A percentile compares a stretch with the other conserved stretches of the same genome.
Conservation (phyloP, 805 yeast species). For the Priceomyces haplophilus region DNA sequence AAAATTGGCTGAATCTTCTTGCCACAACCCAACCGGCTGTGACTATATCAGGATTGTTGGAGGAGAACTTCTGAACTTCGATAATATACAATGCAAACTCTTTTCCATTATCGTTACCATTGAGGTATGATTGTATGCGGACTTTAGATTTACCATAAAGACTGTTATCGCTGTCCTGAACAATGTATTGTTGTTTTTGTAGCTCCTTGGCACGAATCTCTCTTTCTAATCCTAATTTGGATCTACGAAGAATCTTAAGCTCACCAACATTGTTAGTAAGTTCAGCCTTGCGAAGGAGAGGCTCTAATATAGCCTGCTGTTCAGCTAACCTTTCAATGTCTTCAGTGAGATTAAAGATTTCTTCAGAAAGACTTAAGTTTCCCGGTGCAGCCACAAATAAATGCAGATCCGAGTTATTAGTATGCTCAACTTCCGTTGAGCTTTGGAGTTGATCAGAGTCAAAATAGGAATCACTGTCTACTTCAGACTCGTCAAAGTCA, state of each 20-base stretch:
- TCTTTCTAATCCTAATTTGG: slow-evolving; percentile 60
- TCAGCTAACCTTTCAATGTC: slow-evolving; percentile 58
- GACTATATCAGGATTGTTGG: slow-evolving; percentile 39
- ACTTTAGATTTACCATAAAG: slow-evolving; percentile 65
- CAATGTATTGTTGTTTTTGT: slow-evolving; percentile 74
- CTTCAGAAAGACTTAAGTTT: slow-evolving; percentile 60
- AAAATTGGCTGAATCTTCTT: slow-evolving; percentile 82
- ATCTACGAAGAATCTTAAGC: slow-evolving; percentile 62
- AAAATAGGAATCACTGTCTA: slow-evolving; percentile 31
- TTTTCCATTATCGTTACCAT: slow-evolving; percentile 53
- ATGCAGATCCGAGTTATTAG: slow-evolving; percentile 22
- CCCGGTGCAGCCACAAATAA: slow-evolving; percentile 66
- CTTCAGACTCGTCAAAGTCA: slow-evolving; percentile 30
- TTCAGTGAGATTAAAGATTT: slow-evolving; percentile 54
- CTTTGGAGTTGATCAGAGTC: slow-evolving; percentile 19
- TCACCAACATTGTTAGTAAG: slow-evolving; percentile 74
- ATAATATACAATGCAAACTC: slow-evolving; percentile 72
- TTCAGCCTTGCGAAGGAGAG: slow-evolving; percentile 77
- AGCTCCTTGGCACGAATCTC: slow-evolving; percentile 75
- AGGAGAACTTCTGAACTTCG: slow-evolving; percentile 58
- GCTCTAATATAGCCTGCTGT: slow-evolving; percentile 63
- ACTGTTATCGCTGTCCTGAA: slow-evolving; percentile 79
- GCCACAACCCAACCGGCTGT: slow-evolving; percentile 90
- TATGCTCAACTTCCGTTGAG: slow-evolving; percentile 14
- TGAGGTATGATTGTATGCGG: slow-evolving; percentile 51